phyloP scores from a whole-genome alignment of 257 asterid genomes.

The Verbascum thapsus region DNA sequence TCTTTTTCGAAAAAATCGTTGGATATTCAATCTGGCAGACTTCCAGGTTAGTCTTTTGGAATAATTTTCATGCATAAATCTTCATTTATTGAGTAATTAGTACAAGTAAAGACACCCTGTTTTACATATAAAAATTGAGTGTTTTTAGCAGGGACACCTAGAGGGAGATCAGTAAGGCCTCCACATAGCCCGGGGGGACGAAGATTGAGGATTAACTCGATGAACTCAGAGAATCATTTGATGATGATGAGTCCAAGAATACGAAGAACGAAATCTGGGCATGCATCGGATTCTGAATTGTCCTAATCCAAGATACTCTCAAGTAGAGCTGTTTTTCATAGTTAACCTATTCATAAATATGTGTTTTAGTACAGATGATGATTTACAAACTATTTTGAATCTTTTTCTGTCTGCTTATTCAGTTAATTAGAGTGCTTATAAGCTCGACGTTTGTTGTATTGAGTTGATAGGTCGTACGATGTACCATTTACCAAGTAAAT shows the following conservation, averaged over 20 bases:
- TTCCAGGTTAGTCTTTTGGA: constrained; percentile 45
- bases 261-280: constrained; percentile 57
- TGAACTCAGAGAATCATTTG: constrained; percentile 63
- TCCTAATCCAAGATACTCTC: constrained; percentile 28
- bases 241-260: constrained; percentile 49
- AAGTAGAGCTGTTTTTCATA: neutral
- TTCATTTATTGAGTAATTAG: no score
- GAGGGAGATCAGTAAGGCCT: constrained; percentile 59
- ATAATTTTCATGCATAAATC: no score
- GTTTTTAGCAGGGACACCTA: constrained; percentile 62
- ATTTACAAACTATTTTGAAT: neutral
- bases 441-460: neutral
- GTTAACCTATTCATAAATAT: neutral
- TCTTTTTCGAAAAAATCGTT: constrained; percentile 44
- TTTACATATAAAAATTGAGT: no score
- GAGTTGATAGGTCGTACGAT: neutral
- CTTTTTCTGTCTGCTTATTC: no score
- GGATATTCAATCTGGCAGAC: constrained; percentile 47
- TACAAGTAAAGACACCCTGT: no score
- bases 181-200: constrained; percentile 57
- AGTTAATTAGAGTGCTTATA: no score
- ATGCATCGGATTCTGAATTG: constrained; percentile 78
- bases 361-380: neutral
- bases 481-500: neutral
- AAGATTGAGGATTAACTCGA: constrained; percentile 59